Conservation (phyloP, 129 eudicot genomes). For the Tagetes patula region DNA sequence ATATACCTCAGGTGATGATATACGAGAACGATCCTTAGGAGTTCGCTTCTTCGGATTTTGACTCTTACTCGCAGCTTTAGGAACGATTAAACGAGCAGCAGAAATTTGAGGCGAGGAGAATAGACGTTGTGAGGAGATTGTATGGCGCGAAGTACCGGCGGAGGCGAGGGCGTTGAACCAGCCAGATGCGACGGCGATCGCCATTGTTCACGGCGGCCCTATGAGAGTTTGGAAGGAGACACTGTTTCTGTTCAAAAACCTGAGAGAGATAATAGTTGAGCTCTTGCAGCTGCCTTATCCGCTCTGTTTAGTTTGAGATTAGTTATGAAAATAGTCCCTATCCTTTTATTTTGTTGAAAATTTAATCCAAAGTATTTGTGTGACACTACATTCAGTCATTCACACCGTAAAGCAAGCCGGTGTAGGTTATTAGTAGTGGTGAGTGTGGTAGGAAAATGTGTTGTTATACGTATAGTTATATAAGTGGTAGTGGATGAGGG, state of each 20-base stretch:
- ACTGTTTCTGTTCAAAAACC: conserved; percentile 11
- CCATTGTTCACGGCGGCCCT: conserved; percentile 46
- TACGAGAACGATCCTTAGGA: conserved; percentile 23
- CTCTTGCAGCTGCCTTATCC: conserved; percentile 35
- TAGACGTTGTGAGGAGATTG: conserved; percentile 43
- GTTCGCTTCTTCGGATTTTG: conserved; percentile 32
- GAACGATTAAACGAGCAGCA: conserved; percentile 30
- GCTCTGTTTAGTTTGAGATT: background rate
- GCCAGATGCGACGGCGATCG: conserved; percentile 54
- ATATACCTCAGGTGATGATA: conserved; percentile 46
- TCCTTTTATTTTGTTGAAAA: background rate
- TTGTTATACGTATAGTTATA: no score
- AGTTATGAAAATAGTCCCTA: conserved; percentile 21
- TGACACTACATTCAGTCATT: background rate
- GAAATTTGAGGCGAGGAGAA: conserved; percentile 34
- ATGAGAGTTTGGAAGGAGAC: background rate
- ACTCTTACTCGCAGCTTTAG: conserved; percentile 33
- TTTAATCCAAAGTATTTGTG: background rate
- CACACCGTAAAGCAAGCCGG: no score
- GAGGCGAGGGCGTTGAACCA: conserved; percentile 46
- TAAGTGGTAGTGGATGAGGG: no score
- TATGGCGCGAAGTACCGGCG: conserved; percentile 37
- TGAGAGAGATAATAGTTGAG: conserved; percentile 22
- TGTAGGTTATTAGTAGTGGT: no score
- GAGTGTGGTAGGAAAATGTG: no score